Evolutionary conservation across 1,284 basidiomycete genomes (phyloP), one percentile per base, ranked within the genome.

Genomic region (Sporisorium sorghi): DNA sequence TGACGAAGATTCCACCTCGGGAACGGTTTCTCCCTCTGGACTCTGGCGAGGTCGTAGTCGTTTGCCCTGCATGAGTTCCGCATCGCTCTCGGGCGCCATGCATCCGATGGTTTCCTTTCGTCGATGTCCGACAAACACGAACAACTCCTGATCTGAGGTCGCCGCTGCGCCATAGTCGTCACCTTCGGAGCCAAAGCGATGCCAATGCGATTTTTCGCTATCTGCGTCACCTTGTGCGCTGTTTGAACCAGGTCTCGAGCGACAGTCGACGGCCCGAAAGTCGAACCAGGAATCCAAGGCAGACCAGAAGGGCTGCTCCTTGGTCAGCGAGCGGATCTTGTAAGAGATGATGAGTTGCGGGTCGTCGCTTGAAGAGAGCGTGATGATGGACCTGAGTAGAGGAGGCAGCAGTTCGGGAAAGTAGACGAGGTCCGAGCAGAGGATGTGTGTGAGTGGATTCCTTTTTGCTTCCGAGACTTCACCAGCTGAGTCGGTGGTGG

Each of bases 241-340:
- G 26, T 42, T 32, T 49, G 44, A 12, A 5, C 21, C 17, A 32
- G 40, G 24, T 21, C 14, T 51, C 26, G 54, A 44, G 32, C 55
- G 62, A 53, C 76, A 80, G 46, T 72, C 55, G 4, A 93, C 89
- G 1, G 91, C 90, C 44, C 85, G 81, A 68, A 91, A 92, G 9
- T 87, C 83, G 85, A 93, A 94, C 92, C 92, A 94, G 1, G 91
- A 84, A 17, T 92, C 92, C 72, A 94, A 91, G 0, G 90, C 90
- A 12, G 87, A 86, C 92, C 92, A 94, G 83, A 94, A 94, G 0
- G 90, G 87, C 1, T 89, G 87, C 81, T 94, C 93, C 77, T 92
- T 93, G 2, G 87, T 73, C 40, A 93, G 86, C 66, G 91, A 92
- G 35, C 92, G 90, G 43, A 92, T 86, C 85, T 90, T 92, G 87